Evolutionary conservation across 495 filamentous ascomycete species (phyloP).

Genomic region (Aspergillus saccharolyticus): DNA sequence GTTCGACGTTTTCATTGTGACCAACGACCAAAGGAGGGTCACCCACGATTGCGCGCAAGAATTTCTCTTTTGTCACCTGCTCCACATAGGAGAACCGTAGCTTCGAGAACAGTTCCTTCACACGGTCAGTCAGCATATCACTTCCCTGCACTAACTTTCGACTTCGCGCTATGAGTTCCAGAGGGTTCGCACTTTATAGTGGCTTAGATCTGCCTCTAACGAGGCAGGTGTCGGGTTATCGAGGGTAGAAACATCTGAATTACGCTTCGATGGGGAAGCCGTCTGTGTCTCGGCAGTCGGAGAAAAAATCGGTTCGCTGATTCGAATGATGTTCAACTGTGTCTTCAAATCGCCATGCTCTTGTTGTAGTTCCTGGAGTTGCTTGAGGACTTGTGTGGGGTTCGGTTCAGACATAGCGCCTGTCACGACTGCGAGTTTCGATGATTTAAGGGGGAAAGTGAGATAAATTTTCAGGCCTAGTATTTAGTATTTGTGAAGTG

Average conservation of each 20-base stretch:
- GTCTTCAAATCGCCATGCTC: conserved; percentile 44
- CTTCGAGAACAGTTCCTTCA: conserved; percentile 85
- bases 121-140: not conserved
- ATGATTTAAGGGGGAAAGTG: too few relatives aligned
- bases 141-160: not conserved
- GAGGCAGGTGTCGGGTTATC: conserved; percentile 68
- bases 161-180: not conserved
- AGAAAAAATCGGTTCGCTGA: conserved; percentile 67
- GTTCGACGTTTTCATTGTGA: conserved; percentile 72
- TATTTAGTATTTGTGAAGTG: not conserved
- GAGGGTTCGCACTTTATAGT: conserved; percentile 60
- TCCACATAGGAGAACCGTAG: conserved; percentile 79
- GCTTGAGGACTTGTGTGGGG: conserved; percentile 29
- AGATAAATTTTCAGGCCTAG: not conserved
- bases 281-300: conserved; percentile 30
- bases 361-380: conserved; percentile 39
- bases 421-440: conserved; percentile 9
- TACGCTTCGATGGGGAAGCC: conserved; percentile 43
- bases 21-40: conserved; percentile 83
- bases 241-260: conserved; percentile 68
- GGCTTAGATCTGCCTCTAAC: conserved; percentile 77
- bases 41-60: conserved; percentile 86
- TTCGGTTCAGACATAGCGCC: conserved; percentile 23
- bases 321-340: conserved; percentile 64
- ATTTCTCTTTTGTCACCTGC: conserved; percentile 93